Conservation (phyloP, 306 rosid species). For the Lathyrus tuberosus region DNA sequence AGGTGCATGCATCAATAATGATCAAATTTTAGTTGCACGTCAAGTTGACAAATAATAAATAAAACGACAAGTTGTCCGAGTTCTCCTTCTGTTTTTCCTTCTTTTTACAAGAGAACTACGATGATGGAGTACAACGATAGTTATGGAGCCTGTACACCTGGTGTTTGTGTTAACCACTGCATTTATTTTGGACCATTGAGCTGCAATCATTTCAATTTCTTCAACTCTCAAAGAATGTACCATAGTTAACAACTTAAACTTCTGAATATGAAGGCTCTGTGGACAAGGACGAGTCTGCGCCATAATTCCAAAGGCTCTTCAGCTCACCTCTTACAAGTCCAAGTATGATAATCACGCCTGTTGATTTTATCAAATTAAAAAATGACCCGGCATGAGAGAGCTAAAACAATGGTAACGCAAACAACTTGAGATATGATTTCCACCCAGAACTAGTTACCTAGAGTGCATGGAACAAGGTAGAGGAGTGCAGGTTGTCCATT, state of each 20-base stretch:
- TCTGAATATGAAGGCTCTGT: conserved; percentile 46
- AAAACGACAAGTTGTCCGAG: neutral
- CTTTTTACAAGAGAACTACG: conserved; percentile 33
- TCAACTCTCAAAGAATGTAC: conserved; percentile 9
- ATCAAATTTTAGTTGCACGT: neutral
- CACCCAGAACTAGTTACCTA: conserved; percentile 59
- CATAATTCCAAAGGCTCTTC: conserved; percentile 78
- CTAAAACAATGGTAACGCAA: neutral
- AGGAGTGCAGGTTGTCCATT: conserved; percentile 99
- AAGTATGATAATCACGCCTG: conserved; percentile 70
- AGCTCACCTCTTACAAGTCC: conserved; percentile 74
- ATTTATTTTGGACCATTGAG: conserved; percentile 23
- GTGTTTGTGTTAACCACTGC: conserved; percentile 15
- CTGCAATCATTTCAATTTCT: conserved; percentile 26
- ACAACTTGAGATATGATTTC: conserved; percentile 10
- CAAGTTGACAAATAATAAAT: conserved; percentile 1
- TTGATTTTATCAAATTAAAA: conserved; percentile 36
- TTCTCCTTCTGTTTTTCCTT: conserved; percentile 27
- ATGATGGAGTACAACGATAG: conserved; percentile 36
- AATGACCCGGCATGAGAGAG: conserved; percentile 30
- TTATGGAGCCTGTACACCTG: conserved; percentile 32
- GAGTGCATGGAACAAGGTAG: conserved; percentile 94
- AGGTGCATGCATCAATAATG: conserved; percentile 13
- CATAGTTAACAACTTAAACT: conserved; percentile 36
- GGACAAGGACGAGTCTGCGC: conserved; percentile 43